A percentile compares a stretch with the other conserved stretches of the same genome.
phyloP scores from a whole-genome alignment of 208 protist genomes.

The Leishmania guyanensis region DNA sequence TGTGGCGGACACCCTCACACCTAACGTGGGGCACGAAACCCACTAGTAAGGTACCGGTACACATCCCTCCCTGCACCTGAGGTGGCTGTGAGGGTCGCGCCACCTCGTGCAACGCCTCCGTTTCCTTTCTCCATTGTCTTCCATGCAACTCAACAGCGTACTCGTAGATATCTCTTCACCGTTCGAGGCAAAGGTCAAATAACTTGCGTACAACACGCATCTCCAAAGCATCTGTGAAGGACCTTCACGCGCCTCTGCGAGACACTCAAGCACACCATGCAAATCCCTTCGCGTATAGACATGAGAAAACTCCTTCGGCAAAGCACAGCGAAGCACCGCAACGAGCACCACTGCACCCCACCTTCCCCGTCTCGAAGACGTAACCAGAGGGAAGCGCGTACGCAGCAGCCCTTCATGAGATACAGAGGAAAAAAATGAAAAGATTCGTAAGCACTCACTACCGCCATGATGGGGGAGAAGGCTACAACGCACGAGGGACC shows the following conservation, averaged over 20 bases:
- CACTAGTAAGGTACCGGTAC: not conserved
- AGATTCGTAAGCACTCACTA: not conserved
- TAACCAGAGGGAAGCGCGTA: too few species aligned
- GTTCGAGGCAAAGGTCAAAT: not conserved
- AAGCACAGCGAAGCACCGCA: not conserved
- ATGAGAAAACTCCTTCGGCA: not conserved
- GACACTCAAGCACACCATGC: not conserved
- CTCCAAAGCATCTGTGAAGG: not conserved
- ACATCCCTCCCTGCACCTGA: not conserved
- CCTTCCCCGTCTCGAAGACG: too few species aligned
- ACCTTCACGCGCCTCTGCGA: not conserved
- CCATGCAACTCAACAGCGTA: not conserved
- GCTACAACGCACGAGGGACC: not conserved
- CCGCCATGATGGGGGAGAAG: too few species aligned
- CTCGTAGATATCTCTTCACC: not conserved
- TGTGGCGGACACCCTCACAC: too few species aligned
- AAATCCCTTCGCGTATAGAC: not conserved
- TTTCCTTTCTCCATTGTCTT: not conserved
- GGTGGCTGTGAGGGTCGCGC: not conserved
- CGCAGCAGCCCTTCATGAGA: too few species aligned
- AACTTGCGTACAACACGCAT: not conserved
- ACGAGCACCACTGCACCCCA: too few species aligned
- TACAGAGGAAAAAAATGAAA: not conserved
- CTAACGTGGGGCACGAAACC: too few species aligned
- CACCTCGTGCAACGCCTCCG: not conserved